phyloP scores from a whole-genome alignment of 2,329 filamentous ascomycete species.

The Aspergillus sp. region DNA sequence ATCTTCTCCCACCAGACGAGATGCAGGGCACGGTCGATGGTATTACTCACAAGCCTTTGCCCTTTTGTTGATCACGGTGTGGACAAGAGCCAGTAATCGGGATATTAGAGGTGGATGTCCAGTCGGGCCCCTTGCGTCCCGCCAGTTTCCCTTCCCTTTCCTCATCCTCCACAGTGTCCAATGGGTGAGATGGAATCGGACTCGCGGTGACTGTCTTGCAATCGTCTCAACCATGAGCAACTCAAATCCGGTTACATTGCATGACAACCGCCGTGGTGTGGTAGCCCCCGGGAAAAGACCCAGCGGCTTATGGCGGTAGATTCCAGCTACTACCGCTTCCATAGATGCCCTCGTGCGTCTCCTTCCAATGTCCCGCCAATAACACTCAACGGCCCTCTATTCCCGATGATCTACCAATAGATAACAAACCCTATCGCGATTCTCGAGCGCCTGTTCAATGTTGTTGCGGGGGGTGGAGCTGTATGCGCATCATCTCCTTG shows the following conservation, averaged over 20 bases:
- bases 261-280: conserved; percentile 20
- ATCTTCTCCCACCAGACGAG: conserved; percentile 7
- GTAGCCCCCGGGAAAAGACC: conserved; percentile 9
- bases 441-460: neutral
- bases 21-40: conserved; percentile 19
- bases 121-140: conserved; percentile 22
- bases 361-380: conserved; percentile 1
- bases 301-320: conserved; percentile 12
- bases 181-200: conserved; percentile 8
- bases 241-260: conserved; percentile 26
- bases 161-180: conserved; percentile 12
- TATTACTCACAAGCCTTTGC: conserved; percentile 8
- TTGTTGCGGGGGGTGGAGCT: neutral
- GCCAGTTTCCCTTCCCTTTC: conserved; percentile 7
- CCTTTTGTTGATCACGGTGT: conserved; percentile 8
- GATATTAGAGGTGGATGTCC: conserved; percentile 8
- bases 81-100: conserved; percentile 4
- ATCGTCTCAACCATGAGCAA: conserved; percentile 18
- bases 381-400: conserved; percentile 5
- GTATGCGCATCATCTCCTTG: conserved; percentile 4
- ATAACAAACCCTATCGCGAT: neutral
- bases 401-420: conserved; percentile 3
- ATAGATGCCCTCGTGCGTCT: conserved; percentile 15
- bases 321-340: conserved; percentile 1
- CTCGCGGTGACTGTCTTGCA: neutral